Base-by-base conservation (phyloP, 2,329 filamentous ascomycete species). In the Endoconidiophora laricicola region DNA sequence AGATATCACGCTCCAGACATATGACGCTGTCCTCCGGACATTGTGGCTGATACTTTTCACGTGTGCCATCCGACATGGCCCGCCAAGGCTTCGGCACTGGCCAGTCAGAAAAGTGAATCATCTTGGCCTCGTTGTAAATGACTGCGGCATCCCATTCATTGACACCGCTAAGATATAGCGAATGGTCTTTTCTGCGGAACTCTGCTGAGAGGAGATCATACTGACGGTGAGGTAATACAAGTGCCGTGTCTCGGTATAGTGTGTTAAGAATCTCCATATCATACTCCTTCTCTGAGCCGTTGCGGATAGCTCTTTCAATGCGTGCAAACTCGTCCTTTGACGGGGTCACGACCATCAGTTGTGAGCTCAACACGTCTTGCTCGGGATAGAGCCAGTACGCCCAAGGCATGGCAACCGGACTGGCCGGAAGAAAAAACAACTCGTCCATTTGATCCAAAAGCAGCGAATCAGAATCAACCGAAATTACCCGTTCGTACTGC, bases 21-120 rank as follows among this genome's bases (percentile, higher is more conserved):
- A 7, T 41, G 6, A 41, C 10, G 38, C 9, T 33, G 29, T 6
- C 39, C 16, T 33, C 14, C 10, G 44, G 44, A 48, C 50, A 6
- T 20, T 46, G 39, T 0, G 60, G 60, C 20, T 60, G 58, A 2
- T 43, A 37, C 10, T 50, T 24, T 3, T 50, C 24, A 6, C 56
- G 44, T 0, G 53, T 22, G 0, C 48, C 40, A 0, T 56, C 50
- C 1, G 53, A 16, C 0, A 55, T 55, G 0, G 33, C 58, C 64
- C 55, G 52, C 69, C 69, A 72, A 0, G 69, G 69, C 52, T 85
- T 85, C 0, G 79, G 78, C 6, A 83, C 57, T 1, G 81, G 81
- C 75, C 76, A 82, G 58, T 86, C 81, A 10, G 75, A 80, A 60
- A 84, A 85, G 60, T 85, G 81, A 2, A 85, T 65, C 3, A 81